Evolutionary conservation across 345 rosid genomes (phyloP).

Genomic region (Chamaenerion angustifolium): DNA sequence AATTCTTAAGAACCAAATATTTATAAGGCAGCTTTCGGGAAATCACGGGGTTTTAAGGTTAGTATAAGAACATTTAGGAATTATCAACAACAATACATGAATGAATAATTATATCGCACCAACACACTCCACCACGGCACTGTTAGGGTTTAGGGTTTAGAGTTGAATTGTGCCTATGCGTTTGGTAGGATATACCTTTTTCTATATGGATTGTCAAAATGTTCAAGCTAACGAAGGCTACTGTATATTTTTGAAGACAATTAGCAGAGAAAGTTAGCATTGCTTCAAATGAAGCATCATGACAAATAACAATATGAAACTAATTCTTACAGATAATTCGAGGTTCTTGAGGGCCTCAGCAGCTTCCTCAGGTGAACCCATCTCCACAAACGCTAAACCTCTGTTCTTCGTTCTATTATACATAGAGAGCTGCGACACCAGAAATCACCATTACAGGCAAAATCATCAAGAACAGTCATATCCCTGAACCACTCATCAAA

Average conservation of each 20-base stretch:
- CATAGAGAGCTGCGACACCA: slow-evolving; percentile 57
- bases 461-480: no score
- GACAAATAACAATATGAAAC: no score
- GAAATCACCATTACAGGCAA: not conserved
- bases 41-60: not conserved
- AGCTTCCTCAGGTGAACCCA: slow-evolving; percentile 76
- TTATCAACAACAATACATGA: no score
- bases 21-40: no score
- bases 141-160: no score
- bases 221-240: no score
- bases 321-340: slow-evolving; percentile 34
- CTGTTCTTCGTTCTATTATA: slow-evolving; percentile 49
- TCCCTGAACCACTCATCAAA: slow-evolving; percentile 2
- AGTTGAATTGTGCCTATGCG: no score
- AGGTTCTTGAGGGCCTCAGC: slow-evolving; percentile 40
- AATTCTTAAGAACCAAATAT: no score
- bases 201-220: no score
- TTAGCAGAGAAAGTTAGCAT: not conserved
- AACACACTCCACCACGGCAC: no score
- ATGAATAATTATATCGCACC: no score
- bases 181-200: no score
- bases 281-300: not conserved
- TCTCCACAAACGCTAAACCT: slow-evolving; percentile 65
- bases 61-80: not conserved
- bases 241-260: not conserved